Percentiles rank a stretch among this genome's conserved stretches.
phyloP scores from a whole-genome alignment of 2,329 filamentous ascomycete genomes.

The Botrytis porri region DNA sequence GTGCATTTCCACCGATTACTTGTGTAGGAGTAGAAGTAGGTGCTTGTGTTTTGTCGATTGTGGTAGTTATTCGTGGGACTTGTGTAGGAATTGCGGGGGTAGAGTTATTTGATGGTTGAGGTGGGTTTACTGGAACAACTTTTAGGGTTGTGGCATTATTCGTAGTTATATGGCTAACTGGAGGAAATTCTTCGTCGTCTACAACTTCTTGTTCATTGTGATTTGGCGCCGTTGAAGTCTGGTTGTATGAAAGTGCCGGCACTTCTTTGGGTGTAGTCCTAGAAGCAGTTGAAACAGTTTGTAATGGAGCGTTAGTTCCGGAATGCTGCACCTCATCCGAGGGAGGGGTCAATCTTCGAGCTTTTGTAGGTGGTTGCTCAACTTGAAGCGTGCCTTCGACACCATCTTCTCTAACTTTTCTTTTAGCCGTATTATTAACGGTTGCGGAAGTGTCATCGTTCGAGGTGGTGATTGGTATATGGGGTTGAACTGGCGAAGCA shows the following conservation, averaged over 20 bases:
- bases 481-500: background rate
- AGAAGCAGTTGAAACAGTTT: background rate
- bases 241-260: background rate
- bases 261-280: background rate
- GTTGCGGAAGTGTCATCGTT: background rate
- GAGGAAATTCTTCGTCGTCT: background rate
- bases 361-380: constrained; percentile 11
- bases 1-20: background rate
- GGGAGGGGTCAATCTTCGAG: constrained; percentile 14
- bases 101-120: background rate
- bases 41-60: background rate
- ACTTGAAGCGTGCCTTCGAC: background rate
- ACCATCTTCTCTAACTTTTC: background rate
- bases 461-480: background rate
- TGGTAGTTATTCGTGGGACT: background rate
- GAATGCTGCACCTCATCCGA: background rate
- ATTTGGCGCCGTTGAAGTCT: background rate
- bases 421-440: background rate
- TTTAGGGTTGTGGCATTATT: background rate
- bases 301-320: background rate
- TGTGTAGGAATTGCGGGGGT: background rate
- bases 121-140: background rate
- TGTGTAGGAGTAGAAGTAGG: background rate
- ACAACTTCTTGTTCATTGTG: background rate
- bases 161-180: background rate